These are phyloP conservation scores for Aegilops umbellulata DNA, from an alignment of 176 grass and related monocot species.

Conservation along the genomic window DNA sequence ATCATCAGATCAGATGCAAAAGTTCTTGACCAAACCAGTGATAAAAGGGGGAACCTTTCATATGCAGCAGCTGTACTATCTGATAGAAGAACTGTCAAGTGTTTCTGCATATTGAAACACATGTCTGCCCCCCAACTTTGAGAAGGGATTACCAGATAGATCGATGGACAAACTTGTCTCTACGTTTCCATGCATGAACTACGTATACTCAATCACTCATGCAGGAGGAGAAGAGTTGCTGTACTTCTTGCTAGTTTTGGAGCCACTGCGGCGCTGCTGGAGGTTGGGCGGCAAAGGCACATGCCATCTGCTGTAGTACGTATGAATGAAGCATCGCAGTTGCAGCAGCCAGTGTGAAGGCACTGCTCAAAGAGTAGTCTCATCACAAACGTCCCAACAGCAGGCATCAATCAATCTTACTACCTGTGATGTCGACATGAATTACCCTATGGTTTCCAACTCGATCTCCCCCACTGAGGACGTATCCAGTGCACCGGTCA, in stretches of 20 bases:
- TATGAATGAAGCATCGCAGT: not conserved
- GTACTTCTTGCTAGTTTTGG: constrained; percentile 29
- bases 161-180: not conserved
- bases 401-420: not conserved
- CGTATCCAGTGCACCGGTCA: too few relatives aligned
- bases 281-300: constrained; percentile 3
- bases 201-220: not conserved
- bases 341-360: not conserved
- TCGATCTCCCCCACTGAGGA: too few relatives aligned
- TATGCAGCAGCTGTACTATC: constrained; percentile 30
- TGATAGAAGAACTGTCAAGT: constrained; percentile 25
- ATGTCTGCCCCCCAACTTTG: constrained; percentile 24
- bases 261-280: not conserved
- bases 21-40: constrained; percentile 22
- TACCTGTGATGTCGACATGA: constrained; percentile 15
- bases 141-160: constrained; percentile 30
- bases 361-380: not conserved
- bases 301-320: constrained; percentile 19
- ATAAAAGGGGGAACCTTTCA: constrained; percentile 1
- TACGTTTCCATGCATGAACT: constrained; percentile 23
- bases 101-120: constrained; percentile 34
- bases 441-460: too few relatives aligned
- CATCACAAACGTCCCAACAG: constrained; percentile 1
- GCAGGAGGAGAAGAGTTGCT: not conserved
- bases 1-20: constrained; percentile 48